Evolutionary conservation across 805 yeast species (phyloP).

Genomic region (Kluyveromyces siamensis): DNA sequence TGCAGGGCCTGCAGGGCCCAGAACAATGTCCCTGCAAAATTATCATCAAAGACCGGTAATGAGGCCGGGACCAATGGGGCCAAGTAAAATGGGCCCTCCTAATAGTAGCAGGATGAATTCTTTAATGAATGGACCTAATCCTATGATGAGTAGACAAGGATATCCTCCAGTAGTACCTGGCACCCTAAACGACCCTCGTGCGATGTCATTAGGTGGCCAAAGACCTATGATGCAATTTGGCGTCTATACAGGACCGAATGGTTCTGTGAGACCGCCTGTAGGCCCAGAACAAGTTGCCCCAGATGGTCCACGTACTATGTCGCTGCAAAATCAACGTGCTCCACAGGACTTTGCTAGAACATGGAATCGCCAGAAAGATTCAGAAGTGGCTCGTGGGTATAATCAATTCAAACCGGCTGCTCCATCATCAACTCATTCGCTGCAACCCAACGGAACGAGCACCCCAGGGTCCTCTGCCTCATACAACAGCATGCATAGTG

Average conservation of each 20-base stretch:
- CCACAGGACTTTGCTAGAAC: slow-evolving; percentile 3
- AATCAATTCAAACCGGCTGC: not conserved
- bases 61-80: slow-evolving; percentile 3
- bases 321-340: slow-evolving; percentile 17
- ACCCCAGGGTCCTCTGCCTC: slow-evolving; percentile 7
- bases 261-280: not conserved
- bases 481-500: slow-evolving; percentile 4
- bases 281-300: not conserved
- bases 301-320: slow-evolving; percentile 25
- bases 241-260: not conserved
- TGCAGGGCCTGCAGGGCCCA: slow-evolving; percentile 24
- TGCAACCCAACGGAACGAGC: not conserved
- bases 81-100: slow-evolving; percentile 2
- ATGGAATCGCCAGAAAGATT: not conserved
- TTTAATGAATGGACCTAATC: slow-evolving; percentile 7
- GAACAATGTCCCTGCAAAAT: slow-evolving; percentile 38
- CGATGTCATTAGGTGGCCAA: slow-evolving; percentile 1
- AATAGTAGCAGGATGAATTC: slow-evolving; percentile 28
- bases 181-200: not conserved
- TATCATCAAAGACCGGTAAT: slow-evolving; percentile 2
- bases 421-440: not conserved
- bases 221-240: not conserved
- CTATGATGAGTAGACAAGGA: not conserved
- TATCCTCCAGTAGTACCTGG: not conserved
- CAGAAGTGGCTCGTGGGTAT: not conserved